Base-by-base conservation (phyloP, 257 asterid species). In the Petunia axillaris region DNA sequence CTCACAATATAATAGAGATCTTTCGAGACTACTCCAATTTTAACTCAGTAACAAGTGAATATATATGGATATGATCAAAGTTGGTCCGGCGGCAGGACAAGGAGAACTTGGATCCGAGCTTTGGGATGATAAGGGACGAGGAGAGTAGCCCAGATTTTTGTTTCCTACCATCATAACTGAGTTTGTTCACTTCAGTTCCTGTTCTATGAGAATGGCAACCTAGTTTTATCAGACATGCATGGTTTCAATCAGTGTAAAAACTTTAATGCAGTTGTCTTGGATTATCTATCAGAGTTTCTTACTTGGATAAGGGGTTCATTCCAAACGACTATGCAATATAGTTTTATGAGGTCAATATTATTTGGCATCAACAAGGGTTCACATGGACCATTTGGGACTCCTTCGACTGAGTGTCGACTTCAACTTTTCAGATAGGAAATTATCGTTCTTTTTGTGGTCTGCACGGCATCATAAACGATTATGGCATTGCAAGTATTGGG, bases 351-450 rank as follows among this genome's bases (percentile, higher is more conserved):
- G 3, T 81, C 89, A 1, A 39, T 88, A 58, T 80, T 87, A 41
- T 85, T 89, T 11, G 84, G 82, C n/a, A 89, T 88, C 15, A 88
- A 89, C 78, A 38, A 48, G 8, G 82, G 77, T 16, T 64, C 82
- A 8, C 79, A 83, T 70, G 93, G 93, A 44, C 91, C 88, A 3
- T 86, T 85, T 67, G 93, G 89, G 4, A 8, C 41, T 5, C 55
- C 40, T 2, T 62, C 63, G 25, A 4, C 41, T 8, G 13, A 39
- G 25, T 14, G 40, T 5, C 15, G 85, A 85, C 48, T 88, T 85
- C 81, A 5, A 11, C 4, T 83, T 83, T 85, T 84, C 52, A 41
- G 11, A 83, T 85, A 0, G 90, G 87, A 43, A 75, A 81, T 2
- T 63, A 63, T 6, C 81, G 77, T 2, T 82, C 80, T 48, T 86